phyloP scores from a whole-genome alignment of 352 stramenopile genomes.

The Lagenidium giganteum region DNA sequence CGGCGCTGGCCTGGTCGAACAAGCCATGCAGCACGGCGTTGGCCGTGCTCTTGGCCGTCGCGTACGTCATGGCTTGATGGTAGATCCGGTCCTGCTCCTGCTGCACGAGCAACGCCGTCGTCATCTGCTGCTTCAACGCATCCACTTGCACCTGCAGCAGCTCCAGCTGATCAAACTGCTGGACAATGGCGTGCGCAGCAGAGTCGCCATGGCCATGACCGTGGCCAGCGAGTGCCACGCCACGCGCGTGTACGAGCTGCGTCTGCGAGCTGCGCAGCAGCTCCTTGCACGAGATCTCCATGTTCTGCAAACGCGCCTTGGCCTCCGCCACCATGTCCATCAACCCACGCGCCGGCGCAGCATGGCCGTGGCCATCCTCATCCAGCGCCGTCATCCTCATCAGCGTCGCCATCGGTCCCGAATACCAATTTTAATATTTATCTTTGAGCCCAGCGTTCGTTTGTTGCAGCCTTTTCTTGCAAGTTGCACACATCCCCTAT shows the following conservation, averaged over 20 bases:
- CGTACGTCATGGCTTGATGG: constrained; percentile 47
- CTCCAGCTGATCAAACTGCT: constrained; percentile 10
- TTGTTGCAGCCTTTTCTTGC: too few relatives aligned
- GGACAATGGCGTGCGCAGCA: too few relatives aligned
- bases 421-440: too few relatives aligned
- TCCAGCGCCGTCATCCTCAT: too few relatives aligned
- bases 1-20: constrained; percentile 64
- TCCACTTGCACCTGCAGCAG: constrained; percentile 46
- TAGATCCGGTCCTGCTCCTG: constrained; percentile 71
- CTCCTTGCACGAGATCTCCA: constrained; percentile 47
- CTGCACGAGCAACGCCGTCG: constrained; percentile 29
- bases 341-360: too few relatives aligned
- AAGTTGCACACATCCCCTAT: too few relatives aligned
- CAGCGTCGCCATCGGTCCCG: too few relatives aligned
- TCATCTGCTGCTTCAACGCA: constrained; percentile 38
- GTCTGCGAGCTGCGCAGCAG: constrained; percentile 20
- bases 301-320: constrained; percentile 30
- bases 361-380: too few relatives aligned
- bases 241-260: too few relatives aligned
- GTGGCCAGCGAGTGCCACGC: too few relatives aligned
- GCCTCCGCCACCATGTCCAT: constrained; percentile 39
- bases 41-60: constrained; percentile 60
- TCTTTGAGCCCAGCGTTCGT: too few relatives aligned
- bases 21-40: constrained; percentile 73
- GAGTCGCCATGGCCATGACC: not conserved